phyloP scores from a whole-genome alignment of 345 rosid species.

The Viola odorata region DNA sequence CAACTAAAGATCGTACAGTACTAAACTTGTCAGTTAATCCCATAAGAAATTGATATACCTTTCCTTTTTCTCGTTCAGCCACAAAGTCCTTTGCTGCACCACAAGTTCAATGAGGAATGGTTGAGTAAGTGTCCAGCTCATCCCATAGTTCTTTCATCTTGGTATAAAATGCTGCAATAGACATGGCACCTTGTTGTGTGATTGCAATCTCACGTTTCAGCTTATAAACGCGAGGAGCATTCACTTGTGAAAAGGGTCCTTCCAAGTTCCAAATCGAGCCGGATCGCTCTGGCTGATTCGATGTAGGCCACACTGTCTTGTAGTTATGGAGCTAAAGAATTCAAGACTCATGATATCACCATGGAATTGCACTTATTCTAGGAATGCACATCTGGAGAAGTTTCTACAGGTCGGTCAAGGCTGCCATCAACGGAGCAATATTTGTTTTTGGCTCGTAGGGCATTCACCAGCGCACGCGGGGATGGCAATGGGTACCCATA shows the following conservation, averaged over 20 bases:
- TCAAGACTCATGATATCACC: neutral
- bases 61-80: neutral
- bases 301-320: no score
- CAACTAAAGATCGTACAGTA: no score
- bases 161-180: neutral
- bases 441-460: neutral
- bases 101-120: neutral
- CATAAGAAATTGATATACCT: neutral
- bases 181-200: neutral
- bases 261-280: neutral
- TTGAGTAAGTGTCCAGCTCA: neutral
- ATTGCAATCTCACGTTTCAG: neutral
- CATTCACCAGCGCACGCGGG: neutral
- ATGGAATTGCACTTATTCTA: neutral
- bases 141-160: neutral
- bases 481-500: no score
- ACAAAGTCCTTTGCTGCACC: neutral
- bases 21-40: neutral
- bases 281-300: no score
- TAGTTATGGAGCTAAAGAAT: neutral
- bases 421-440: neutral
- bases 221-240: neutral
- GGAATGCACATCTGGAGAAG: neutral
- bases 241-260: neutral
- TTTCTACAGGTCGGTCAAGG: neutral